A percentile compares a stretch with the other conserved stretches of the same genome.
These are phyloP conservation scores for Lactarius evosmus DNA, from an alignment of 768 basidiomycete species.

Conservation along the genomic window DNA sequence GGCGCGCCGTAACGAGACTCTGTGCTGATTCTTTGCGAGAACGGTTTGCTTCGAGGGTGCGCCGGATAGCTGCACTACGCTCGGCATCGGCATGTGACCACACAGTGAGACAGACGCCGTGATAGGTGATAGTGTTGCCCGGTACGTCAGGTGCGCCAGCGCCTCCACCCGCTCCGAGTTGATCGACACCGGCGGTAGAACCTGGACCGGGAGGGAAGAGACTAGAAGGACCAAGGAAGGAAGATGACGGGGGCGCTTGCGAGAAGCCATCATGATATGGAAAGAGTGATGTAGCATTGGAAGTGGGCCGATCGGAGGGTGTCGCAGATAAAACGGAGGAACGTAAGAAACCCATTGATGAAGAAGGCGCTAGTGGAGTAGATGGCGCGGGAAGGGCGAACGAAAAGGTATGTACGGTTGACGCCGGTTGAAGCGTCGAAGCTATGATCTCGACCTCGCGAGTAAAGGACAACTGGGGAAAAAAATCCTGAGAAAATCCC, in stretches of 20 bases:
- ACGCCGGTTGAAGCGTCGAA: constrained; percentile 90
- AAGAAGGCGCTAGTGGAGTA: constrained; percentile 72
- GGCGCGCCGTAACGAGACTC: constrained; percentile 61
- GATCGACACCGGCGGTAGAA: constrained; percentile 25
- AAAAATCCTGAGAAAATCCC: background rate
- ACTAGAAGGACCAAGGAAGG: constrained; percentile 77
- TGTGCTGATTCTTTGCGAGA: constrained; percentile 79
- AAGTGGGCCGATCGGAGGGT: constrained; percentile 44
- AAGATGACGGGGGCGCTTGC: constrained; percentile 66
- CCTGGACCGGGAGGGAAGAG: constrained; percentile 43
- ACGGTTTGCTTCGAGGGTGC: constrained; percentile 75
- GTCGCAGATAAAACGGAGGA: constrained; percentile 63
- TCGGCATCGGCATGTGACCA: constrained; percentile 95
- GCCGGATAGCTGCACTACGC: constrained; percentile 77
- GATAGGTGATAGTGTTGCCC: constrained; percentile 63
- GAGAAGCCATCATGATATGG: constrained; percentile 78
- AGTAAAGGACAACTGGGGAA: constrained; percentile 74
- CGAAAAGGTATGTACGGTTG: constrained; percentile 88
- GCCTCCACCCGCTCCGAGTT: constrained; percentile 17
- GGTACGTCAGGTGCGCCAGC: constrained; percentile 19
- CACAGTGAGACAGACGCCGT: constrained; percentile 90
- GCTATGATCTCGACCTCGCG: constrained; percentile 93
- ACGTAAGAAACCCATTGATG: constrained; percentile 68
- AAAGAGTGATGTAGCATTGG: constrained; percentile 69
- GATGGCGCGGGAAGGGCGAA: constrained; percentile 78